Conservation (phyloP, 2,329 filamentous ascomycete species). For the Ilyonectria sp. region DNA sequence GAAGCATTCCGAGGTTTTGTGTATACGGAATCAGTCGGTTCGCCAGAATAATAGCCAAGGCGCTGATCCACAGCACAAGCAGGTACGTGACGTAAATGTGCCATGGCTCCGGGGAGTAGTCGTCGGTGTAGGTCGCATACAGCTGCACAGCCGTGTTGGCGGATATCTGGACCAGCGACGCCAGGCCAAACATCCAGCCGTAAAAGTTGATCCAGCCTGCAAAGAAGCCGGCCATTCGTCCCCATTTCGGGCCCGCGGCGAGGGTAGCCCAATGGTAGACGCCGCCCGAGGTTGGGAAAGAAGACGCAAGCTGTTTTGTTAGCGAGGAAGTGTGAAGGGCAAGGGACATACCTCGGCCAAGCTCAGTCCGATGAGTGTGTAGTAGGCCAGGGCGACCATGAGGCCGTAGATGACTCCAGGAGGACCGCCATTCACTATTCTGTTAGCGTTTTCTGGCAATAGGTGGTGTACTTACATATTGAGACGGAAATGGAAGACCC, state of each 20-base stretch:
- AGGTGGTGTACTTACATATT: conserved; percentile 24
- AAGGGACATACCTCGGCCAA: conserved; percentile 38
- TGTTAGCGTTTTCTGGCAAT: conserved; percentile 2
- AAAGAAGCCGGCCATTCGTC: conserved; percentile 43
- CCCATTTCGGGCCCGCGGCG: conserved; percentile 44
- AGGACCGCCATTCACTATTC: conserved; percentile 41
- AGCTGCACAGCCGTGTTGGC: conserved; percentile 45
- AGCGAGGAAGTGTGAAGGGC: not conserved
- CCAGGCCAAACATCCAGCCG: conserved; percentile 48
- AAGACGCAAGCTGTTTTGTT: conserved; percentile 39
- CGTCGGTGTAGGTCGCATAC: conserved; percentile 39
- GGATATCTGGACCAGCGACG: conserved; percentile 44
- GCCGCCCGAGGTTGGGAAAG: conserved; percentile 42
- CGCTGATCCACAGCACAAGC: conserved; percentile 40
- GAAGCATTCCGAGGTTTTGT: conserved; percentile 42
- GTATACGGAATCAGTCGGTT: conserved; percentile 45
- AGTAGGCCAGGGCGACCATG: conserved; percentile 42
- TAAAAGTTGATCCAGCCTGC: conserved; percentile 49
- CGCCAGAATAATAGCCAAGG: conserved; percentile 39
- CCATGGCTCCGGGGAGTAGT: conserved; percentile 38
- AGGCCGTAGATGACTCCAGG: conserved; percentile 46
- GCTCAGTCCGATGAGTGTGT: conserved; percentile 43
- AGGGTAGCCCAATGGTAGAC: conserved; percentile 48
- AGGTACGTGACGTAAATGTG: conserved; percentile 46
- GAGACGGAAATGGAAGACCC: conserved; percentile 47